Conservation (phyloP, 1,284 basidiomycete genomes). For the Pseudozyma sp. region DNA sequence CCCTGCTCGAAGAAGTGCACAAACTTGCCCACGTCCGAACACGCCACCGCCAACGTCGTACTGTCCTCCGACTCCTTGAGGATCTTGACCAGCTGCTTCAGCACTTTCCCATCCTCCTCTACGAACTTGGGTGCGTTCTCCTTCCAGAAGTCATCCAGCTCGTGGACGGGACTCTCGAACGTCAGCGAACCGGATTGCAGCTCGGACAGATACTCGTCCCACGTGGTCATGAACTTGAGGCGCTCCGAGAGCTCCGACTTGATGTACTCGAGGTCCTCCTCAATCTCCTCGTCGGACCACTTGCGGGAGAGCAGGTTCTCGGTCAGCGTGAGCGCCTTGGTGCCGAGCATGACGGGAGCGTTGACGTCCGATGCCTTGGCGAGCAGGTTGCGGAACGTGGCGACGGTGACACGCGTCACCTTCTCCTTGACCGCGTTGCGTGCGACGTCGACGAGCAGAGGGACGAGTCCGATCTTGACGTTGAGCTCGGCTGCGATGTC, state of each 20-base stretch:
- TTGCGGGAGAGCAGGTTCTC: constrained; percentile 86
- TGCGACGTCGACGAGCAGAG: constrained; percentile 85
- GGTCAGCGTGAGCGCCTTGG: constrained; percentile 84
- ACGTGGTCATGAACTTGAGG: constrained; percentile 91
- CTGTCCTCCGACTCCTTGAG: constrained; percentile 44
- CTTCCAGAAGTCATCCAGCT: constrained; percentile 97
- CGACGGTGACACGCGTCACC: constrained; percentile 91
- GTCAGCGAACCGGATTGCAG: constrained; percentile 88
- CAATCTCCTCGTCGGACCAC: constrained; percentile 88
- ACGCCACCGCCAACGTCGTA: constrained; percentile 60
- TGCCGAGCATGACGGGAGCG: constrained; percentile 90
- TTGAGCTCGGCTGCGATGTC: constrained; percentile 86
- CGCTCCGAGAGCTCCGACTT: constrained; percentile 82
- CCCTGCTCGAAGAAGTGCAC: constrained; percentile 61
- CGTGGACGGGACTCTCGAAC: constrained; percentile 90
- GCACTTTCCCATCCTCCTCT: constrained; percentile 92
- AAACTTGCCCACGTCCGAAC: constrained; percentile 63
- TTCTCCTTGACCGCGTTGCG: constrained; percentile 96
- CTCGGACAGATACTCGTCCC: constrained; percentile 94
- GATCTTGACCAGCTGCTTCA: constrained; percentile 83
- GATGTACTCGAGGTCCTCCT: constrained; percentile 89
- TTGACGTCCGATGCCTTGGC: constrained; percentile 83
- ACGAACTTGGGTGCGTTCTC: constrained; percentile 87
- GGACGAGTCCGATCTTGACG: constrained; percentile 89
- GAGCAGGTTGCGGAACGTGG: constrained; percentile 87